Percentiles rank a stretch among this genome's conserved stretches.
Evolutionary conservation across 2,329 filamentous ascomycete genomes (phyloP).

Genomic region (Cordyceps fumosorosea): DNA sequence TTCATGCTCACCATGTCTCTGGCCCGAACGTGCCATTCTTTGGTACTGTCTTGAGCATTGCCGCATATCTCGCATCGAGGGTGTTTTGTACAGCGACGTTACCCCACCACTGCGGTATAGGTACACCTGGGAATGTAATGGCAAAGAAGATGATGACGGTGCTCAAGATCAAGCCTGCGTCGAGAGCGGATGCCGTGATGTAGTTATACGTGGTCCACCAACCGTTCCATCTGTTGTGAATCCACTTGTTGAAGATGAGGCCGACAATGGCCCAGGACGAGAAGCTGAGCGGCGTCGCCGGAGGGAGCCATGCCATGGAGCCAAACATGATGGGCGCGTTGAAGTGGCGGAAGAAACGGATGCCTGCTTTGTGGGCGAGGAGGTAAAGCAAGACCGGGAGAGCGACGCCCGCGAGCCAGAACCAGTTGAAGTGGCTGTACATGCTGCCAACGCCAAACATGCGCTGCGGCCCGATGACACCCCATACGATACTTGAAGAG

Average conservation of each 20-base stretch:
- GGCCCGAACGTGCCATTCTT: conserved; percentile 26
- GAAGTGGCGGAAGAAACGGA: conserved; percentile 39
- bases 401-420: conserved; percentile 45
- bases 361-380: conserved; percentile 22
- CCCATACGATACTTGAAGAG: conserved; percentile 50
- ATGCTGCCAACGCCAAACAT: conserved; percentile 49
- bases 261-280: conserved; percentile 52
- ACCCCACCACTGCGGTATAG: conserved; percentile 38
- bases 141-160: conserved; percentile 27
- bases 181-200: conserved; percentile 33
- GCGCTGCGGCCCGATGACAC: conserved; percentile 48
- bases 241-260: conserved; percentile 50
- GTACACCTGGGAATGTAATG: conserved; percentile 27
- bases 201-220: conserved; percentile 51
- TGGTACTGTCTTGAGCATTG: conserved; percentile 20
- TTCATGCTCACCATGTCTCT: conserved; percentile 21
- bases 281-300: conserved; percentile 54
- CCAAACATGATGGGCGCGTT: conserved; percentile 53
- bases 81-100: conserved; percentile 43
- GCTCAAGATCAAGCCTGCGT: conserved; percentile 32
- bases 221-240: conserved; percentile 44
- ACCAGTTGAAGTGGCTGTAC: conserved; percentile 44
- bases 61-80: conserved; percentile 20
- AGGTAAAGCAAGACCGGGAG: conserved; percentile 44
- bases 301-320: conserved; percentile 47